Base-by-base conservation (phyloP, 202 grass and related monocot genomes). In the Dendrocalamus latiflorus region DNA sequence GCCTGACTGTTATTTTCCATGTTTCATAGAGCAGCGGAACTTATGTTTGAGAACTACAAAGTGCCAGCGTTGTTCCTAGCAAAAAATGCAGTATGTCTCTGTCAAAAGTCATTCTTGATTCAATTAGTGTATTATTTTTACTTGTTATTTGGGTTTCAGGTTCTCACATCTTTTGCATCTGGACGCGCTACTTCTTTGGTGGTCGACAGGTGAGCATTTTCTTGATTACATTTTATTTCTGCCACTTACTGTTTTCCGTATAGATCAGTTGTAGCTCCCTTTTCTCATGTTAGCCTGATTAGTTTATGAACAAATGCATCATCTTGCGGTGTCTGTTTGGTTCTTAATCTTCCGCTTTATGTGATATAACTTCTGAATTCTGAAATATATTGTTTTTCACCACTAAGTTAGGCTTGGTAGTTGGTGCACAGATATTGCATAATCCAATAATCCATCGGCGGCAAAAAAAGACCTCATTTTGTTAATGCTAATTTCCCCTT, bases 31-130 rank as follows among this genome's bases (percentile, higher is more conserved):
- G 91, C 91, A 65, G 96, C 93, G 26, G 96, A 99, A 85, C 83
- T 99, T 87, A 92, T 99, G 96, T 99, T 99, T 86, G 96, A 99
- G 86, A 94, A 84, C 53, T 99, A 99, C 81, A 96, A 99, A 90
- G 93, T 96, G 71, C 96, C 96, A 16, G 96, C 96, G 7, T 65
- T 99, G 39, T 99, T 99, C 79, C 83, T 99, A 76, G 96, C 96
- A 0, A 99, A 94, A 92, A 99, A 99, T 94, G 96, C 96, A 58
- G 96, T 99, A 99, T 88, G 89, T 68, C 76, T 81, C 78, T 80
- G 65, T 86, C 65, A 70, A 58, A 79, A 76, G 36, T 41, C 41
- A 75, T 77, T 10, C n/a, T 65, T 87, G 18, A 51, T 37, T 56
- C 37, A 78, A 56, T 47, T 26, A 67, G 33, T 85, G 87, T 77